Base-by-base conservation (phyloP, 805 yeast genomes). In the Teunomyces gatunensis region DNA sequence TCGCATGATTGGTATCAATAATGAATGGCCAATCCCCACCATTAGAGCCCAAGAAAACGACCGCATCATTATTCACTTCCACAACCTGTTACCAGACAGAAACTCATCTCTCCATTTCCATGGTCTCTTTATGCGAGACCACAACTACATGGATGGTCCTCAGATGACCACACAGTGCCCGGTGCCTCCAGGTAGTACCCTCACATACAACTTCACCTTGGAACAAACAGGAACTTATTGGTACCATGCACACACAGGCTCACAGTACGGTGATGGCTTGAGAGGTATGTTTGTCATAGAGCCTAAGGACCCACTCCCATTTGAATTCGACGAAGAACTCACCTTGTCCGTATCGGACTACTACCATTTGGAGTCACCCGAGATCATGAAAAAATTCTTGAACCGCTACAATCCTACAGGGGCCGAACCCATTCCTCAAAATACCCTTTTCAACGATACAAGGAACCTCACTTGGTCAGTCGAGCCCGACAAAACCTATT, bases 181-280 rank as follows among this genome's bases (percentile, higher is more conserved):
- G 10, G 61, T 74, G 15, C 60, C 74, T 3, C 75, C 77, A 11
- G 73, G 73, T 2, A 54, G 52, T 4, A 58, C 68, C 2, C 68
- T 73, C 44, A 47, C 66, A 15, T 73, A 74, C 55, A 65, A 74
- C 55, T 74, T 74, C 49, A 63, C 64, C 4, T 71, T 69, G 4
- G 63, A 65, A 44, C 75, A 71, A 48, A 56, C 60, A 1, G 75
- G 75, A 15, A 63, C 67, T 5, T 63, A 55, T 51, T 87, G 95
- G 95, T 87, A 86, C 64, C 95, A 87, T 62, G 82, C 89, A 4
- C 95, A 87, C 57, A 74, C 83, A 33, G 90, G 89, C 0, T 70
- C 86, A 11, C 94, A 87, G 59, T 87, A 87, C 56, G 80, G 86
- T 47, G 95, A 87, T 64, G 95, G 95, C 0, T 66, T 87, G 50